phyloP scores from a whole-genome alignment of 208 protist species.

The Vickermania ingenoplastis region DNA sequence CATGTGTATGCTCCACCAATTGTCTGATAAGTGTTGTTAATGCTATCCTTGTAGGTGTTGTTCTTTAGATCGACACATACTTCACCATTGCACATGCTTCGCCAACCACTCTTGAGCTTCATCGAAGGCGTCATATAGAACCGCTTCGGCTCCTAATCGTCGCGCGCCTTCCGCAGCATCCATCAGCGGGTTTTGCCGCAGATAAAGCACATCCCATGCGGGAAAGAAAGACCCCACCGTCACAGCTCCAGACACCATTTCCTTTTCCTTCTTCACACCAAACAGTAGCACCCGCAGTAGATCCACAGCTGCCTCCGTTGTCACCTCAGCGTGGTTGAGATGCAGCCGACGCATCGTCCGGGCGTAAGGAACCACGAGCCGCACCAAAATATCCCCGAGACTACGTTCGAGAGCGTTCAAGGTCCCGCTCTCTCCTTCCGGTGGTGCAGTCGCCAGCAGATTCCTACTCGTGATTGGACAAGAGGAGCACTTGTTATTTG shows the following conservation, averaged over 20 bases:
- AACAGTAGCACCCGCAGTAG: slow-evolving; percentile 11
- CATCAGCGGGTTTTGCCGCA: slow-evolving; percentile 9
- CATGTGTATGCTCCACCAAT: too few relatives aligned
- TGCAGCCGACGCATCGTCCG: slow-evolving; percentile 22
- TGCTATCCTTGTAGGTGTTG: too few relatives aligned
- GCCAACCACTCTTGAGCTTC: background rate
- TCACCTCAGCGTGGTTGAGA: slow-evolving; percentile 23
- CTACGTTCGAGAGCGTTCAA: too few relatives aligned
- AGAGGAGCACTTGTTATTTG: slow-evolving; percentile 30
- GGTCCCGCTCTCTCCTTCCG: too few relatives aligned
- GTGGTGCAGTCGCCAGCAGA: too few relatives aligned
- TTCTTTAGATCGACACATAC: too few relatives aligned
- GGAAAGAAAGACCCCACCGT: background rate
- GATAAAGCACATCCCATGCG: slow-evolving; percentile 7
- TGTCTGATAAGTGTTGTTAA: too few relatives aligned
- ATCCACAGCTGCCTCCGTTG: slow-evolving; percentile 5
- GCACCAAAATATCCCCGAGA: slow-evolving; percentile 1
- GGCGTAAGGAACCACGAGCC: background rate
- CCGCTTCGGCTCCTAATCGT: background rate
- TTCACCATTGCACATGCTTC: background rate
- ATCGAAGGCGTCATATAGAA: background rate
- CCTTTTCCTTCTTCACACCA: background rate
- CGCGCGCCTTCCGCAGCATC: background rate
- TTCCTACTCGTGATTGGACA: too few relatives aligned
- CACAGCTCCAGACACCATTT: too few relatives aligned